Evolutionary conservation across 768 basidiomycete genomes (phyloP).

Genomic region (Leccinum subtestaceum): DNA sequence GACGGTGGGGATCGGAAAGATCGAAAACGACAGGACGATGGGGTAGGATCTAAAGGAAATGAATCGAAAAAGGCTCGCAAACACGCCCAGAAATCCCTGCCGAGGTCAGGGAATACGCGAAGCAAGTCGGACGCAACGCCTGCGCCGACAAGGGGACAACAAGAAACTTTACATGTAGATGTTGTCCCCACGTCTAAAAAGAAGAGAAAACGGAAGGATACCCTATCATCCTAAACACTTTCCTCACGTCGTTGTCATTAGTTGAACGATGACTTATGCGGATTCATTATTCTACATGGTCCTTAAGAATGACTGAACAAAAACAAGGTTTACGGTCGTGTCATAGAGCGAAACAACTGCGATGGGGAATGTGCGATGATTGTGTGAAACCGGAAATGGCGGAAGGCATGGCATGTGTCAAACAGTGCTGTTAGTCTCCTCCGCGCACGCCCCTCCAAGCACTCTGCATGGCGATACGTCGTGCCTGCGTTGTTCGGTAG

Average conservation of each 20-base stretch:
- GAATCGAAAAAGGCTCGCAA: constrained; percentile 8
- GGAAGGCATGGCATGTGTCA: constrained; percentile 3
- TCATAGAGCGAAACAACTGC: constrained; percentile 10
- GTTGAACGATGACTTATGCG: constrained; percentile 6
- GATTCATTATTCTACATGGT: constrained; percentile 29
- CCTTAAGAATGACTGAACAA: constrained; percentile 13
- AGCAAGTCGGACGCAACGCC: neutral
- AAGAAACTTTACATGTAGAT: constrained; percentile 2
- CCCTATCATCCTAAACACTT: constrained; percentile 7
- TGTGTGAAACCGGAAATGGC: neutral
- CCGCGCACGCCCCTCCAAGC: constrained; percentile 75
- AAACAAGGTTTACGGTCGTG: constrained; percentile 11
- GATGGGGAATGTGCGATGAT: constrained; percentile 7
- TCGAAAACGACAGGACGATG: neutral
- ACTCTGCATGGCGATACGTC: constrained; percentile 85
- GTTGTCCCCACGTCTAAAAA: constrained; percentile 10
- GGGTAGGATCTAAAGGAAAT: neutral
- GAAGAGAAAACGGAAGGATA: constrained; percentile 24
- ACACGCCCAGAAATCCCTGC: constrained; percentile 5
- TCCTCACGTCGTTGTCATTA: neutral
- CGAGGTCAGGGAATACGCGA: constrained; percentile 6
- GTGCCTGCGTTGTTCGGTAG: constrained; percentile 47
- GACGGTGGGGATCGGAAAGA: neutral
- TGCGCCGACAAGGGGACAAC: neutral
- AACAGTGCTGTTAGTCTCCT: constrained; percentile 31